phyloP scores from a whole-genome alignment of 2,329 filamentous ascomycete genomes.

The Talaromyces islandicus region DNA sequence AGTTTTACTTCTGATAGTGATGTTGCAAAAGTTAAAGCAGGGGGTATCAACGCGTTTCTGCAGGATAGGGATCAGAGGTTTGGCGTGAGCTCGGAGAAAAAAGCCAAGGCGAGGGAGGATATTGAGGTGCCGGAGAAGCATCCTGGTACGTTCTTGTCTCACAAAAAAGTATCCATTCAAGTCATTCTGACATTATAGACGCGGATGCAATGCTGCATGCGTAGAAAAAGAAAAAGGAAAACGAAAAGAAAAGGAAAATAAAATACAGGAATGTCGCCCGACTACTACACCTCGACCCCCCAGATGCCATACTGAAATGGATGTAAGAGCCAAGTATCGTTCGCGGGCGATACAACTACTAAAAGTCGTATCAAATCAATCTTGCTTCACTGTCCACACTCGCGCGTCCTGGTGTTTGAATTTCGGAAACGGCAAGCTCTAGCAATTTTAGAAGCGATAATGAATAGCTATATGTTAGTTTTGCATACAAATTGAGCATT shows the following conservation, averaged over 20 bases:
- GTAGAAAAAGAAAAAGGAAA: background rate
- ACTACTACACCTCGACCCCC: slow-evolving; percentile 32
- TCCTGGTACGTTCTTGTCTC: slow-evolving; percentile 24
- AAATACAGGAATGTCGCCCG: slow-evolving; percentile 37
- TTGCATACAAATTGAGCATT: background rate
- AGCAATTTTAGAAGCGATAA: slow-evolving; percentile 45
- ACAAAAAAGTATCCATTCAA: no score
- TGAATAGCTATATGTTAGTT: background rate
- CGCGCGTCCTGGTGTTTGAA: slow-evolving; percentile 42
- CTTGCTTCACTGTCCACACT: slow-evolving; percentile 56
- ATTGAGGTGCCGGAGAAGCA: slow-evolving; percentile 36
- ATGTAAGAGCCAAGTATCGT: slow-evolving; percentile 34
- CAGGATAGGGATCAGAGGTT: slow-evolving; percentile 50
- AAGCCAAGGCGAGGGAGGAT: slow-evolving; percentile 48
- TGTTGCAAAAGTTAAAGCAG: slow-evolving; percentile 18
- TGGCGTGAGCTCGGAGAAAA: slow-evolving; percentile 46
- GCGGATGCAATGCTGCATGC: slow-evolving; percentile 9
- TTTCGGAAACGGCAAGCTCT: slow-evolving; percentile 51
- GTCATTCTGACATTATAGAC: background rate
- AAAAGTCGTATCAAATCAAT: slow-evolving; percentile 29
- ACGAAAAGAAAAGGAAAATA: no score
- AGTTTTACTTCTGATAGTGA: slow-evolving; percentile 42
- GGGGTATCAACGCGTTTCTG: slow-evolving; percentile 25
- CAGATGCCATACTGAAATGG: slow-evolving; percentile 42
- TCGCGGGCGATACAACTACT: slow-evolving; percentile 29